These are phyloP conservation scores for Yamadazyma kitorensis DNA, from an alignment of 805 yeast genomes.

Conservation along the genomic window DNA sequence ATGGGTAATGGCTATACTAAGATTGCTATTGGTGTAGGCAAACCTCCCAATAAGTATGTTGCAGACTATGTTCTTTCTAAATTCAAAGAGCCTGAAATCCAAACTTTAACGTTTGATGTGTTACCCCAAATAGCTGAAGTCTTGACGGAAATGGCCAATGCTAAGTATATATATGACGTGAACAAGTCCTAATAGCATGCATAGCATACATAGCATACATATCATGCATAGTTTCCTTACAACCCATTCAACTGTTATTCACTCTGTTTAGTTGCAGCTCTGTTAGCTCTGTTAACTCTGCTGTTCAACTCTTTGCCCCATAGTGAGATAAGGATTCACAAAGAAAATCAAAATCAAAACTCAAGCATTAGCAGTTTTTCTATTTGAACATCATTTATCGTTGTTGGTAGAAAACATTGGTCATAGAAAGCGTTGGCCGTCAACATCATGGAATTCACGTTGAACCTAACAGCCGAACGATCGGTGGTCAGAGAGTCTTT, in stretches of 20 bases:
- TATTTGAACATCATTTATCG: no score
- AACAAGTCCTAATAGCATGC: neutral
- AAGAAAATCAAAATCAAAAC: no score
- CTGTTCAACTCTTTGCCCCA: no score
- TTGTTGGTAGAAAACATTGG: no score
- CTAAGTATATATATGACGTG: constrained; percentile 4
- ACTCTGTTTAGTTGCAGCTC: no score
- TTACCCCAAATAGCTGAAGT: constrained; percentile 25
- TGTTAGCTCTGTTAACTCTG: no score
- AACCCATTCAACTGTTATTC: no score
- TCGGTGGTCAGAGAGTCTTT: constrained; percentile 54
- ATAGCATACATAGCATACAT: neutral
- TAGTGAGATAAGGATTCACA: neutral
- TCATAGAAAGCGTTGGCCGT: no score
- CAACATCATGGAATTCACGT: constrained; percentile 42
- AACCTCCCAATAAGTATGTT: constrained; percentile 46
- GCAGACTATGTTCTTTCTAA: constrained; percentile 66
- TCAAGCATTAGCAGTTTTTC: no score
- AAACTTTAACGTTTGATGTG: constrained; percentile 35
- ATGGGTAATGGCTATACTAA: constrained; percentile 58
- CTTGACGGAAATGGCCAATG: constrained; percentile 3
- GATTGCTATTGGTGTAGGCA: constrained; percentile 74
- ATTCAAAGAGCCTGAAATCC: constrained; percentile 46
- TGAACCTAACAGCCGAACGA: constrained; percentile 50
- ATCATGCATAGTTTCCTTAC: no score